Conservation (phyloP, 768 basidiomycete species). For the Boletus edulis region DNA sequence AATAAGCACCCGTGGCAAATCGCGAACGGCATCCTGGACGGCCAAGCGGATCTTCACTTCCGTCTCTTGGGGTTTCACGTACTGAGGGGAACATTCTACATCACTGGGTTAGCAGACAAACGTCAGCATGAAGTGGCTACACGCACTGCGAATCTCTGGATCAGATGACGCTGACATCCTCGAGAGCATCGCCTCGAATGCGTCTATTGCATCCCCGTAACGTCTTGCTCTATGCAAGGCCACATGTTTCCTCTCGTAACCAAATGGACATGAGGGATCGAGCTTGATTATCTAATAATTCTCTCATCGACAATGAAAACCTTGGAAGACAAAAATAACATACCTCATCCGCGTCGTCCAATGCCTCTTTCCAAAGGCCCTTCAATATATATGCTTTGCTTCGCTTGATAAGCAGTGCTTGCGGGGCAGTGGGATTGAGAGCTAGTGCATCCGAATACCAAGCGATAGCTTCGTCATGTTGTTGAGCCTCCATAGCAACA, state of each 20-base stretch:
- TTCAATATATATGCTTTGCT: background rate
- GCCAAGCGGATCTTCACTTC: background rate
- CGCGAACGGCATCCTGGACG: background rate
- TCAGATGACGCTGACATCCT: background rate
- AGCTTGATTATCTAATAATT: background rate
- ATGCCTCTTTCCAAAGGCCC: background rate
- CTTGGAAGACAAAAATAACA: too few relatives aligned
- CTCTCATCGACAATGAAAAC: too few relatives aligned
- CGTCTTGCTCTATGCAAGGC: background rate
- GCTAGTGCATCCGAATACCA: background rate
- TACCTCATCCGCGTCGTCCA: background rate
- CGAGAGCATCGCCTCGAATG: background rate
- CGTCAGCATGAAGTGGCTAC: background rate
- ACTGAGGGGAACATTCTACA: background rate
- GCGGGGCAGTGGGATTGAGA: background rate
- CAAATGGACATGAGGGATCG: background rate
- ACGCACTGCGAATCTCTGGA: background rate
- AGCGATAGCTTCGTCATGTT: background rate
- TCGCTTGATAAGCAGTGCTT: background rate
- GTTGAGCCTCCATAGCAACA: background rate
- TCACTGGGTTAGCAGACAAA: background rate
- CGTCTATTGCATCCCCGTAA: background rate
- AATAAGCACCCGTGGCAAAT: background rate
- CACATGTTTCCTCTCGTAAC: background rate
- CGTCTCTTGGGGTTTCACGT: background rate